phyloP scores from a whole-genome alignment of 2,329 filamentous ascomycete species.

The Aureobasidium sp. region DNA sequence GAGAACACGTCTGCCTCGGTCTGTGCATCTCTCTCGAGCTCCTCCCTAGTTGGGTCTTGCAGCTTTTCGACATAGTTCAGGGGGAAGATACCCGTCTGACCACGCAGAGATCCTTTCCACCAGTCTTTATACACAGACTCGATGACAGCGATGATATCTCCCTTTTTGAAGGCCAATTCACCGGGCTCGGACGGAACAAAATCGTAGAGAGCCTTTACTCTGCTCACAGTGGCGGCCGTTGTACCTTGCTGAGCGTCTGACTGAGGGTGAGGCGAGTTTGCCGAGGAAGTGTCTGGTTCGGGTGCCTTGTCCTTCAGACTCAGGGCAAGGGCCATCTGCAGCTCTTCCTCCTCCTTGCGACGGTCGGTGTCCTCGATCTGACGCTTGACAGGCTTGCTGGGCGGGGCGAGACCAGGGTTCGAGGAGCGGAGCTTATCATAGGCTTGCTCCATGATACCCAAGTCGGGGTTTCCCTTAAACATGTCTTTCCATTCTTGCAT shows the following conservation, averaged over 20 bases:
- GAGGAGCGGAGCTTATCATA: constrained; percentile 74
- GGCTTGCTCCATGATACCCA: constrained; percentile 96
- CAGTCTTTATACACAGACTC: constrained; percentile 99
- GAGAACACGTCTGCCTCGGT: constrained; percentile 82
- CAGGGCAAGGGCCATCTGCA: constrained; percentile 90
- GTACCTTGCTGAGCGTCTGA: constrained; percentile 58
- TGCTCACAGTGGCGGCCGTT: constrained; percentile 90
- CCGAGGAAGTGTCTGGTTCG: constrained; percentile 8
- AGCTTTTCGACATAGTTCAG: constrained; percentile 98
- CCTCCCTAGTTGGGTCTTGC: constrained; percentile 86
- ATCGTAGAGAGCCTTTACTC: constrained; percentile 88
- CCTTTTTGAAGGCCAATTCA: constrained; percentile 92
- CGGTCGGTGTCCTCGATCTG: constrained; percentile 84
- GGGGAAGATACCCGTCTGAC: constrained; percentile 95
- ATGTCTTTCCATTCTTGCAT: constrained; percentile 97
- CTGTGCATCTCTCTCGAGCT: constrained; percentile 89
- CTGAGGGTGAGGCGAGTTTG: constrained; percentile 24
- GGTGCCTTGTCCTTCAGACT: constrained; percentile 76
- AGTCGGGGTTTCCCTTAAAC: constrained; percentile 80
- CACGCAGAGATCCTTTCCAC: constrained; percentile 94
- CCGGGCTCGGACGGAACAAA: constrained; percentile 91
- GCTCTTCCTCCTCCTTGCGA: constrained; percentile 91
- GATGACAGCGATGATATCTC: constrained; percentile 92
- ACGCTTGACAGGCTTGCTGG: constrained; percentile 88
- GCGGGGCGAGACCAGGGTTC: constrained; percentile 79